Conservation (phyloP, 441 rosid species). For the Daphne laureola region DNA sequence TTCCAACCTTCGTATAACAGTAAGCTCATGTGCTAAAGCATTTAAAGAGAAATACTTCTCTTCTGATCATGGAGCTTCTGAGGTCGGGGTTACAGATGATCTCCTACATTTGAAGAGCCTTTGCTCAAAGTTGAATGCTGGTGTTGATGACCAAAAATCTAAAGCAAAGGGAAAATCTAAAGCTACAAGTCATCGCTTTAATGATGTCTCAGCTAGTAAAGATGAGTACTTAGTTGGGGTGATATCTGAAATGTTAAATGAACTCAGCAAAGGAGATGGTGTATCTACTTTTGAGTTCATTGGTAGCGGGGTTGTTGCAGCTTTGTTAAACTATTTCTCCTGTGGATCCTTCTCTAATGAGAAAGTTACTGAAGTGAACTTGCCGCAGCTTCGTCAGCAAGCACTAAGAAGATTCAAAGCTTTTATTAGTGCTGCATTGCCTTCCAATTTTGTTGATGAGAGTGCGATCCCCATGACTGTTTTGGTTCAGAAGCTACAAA, state of each 20-base stretch:
- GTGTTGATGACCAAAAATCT: conserved; percentile 81
- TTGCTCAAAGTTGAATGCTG: conserved; percentile 66
- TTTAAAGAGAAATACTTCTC: conserved; percentile 87
- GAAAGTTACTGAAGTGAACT: conserved; percentile 64
- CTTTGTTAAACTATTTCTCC: conserved; percentile 88
- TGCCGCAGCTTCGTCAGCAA: conserved; percentile 82
- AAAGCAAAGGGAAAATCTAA: conserved; percentile 92
- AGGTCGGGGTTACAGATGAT: conserved; percentile 96
- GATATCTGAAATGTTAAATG: conserved; percentile 78
- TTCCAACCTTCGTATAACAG: conserved; percentile 62
- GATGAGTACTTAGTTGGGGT: conserved; percentile 83
- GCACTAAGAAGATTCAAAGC: conserved; percentile 76
- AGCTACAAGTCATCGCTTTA: conserved; percentile 47
- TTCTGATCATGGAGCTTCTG: conserved; percentile 64
- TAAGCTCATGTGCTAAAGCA: conserved; percentile 86
- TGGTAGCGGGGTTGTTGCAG: conserved; percentile 97
- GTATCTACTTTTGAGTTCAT: conserved; percentile 99
- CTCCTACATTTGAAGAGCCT: conserved; percentile 82
- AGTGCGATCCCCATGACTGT: conserved; percentile 65
- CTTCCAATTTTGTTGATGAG: conserved; percentile 44
- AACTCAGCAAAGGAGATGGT: conserved; percentile 93
- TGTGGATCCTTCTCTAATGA: conserved; percentile 83
- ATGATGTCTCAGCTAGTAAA: conserved; percentile 59
- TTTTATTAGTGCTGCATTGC: conserved; percentile 75
- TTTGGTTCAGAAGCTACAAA: conserved; percentile 96